Evolutionary conservation across 1,284 basidiomycete species (phyloP).

Genomic region (Rhodotorula sp.): DNA sequence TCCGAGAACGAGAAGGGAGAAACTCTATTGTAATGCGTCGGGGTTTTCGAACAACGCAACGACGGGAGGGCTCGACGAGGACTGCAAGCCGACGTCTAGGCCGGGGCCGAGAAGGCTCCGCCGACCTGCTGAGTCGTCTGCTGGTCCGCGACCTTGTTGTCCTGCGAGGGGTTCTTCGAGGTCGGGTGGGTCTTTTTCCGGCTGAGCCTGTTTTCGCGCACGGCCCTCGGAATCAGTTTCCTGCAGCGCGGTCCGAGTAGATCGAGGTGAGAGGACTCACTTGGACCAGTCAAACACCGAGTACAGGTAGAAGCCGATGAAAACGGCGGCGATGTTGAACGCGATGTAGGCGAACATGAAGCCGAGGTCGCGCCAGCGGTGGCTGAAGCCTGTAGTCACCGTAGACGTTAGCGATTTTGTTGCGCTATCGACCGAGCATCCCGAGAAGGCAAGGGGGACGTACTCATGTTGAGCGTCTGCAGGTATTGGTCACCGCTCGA

Average conservation of each 20-base stretch:
- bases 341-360: constrained; percentile 55
- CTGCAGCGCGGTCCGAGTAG: background rate
- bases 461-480: constrained; percentile 21
- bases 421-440: no score
- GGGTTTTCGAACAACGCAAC: background rate
- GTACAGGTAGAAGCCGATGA: constrained; percentile 30
- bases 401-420: background rate
- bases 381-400: constrained; percentile 10
- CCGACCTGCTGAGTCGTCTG: background rate
- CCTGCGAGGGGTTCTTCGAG: constrained; percentile 1
- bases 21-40: background rate
- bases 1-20: background rate
- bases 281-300: constrained; percentile 23
- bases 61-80: background rate
- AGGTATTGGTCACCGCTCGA: constrained; percentile 42
- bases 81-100: no score
- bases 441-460: background rate
- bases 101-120: background rate
- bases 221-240: background rate
- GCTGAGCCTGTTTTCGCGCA: background rate
- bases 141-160: background rate
- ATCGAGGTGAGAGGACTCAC: background rate
- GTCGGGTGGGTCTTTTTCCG: constrained; percentile 3
- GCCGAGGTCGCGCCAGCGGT: constrained; percentile 63
- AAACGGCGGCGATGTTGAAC: constrained; percentile 32